Base-by-base conservation (phyloP, 768 basidiomycete genomes). In the Trametopsis cervina region DNA sequence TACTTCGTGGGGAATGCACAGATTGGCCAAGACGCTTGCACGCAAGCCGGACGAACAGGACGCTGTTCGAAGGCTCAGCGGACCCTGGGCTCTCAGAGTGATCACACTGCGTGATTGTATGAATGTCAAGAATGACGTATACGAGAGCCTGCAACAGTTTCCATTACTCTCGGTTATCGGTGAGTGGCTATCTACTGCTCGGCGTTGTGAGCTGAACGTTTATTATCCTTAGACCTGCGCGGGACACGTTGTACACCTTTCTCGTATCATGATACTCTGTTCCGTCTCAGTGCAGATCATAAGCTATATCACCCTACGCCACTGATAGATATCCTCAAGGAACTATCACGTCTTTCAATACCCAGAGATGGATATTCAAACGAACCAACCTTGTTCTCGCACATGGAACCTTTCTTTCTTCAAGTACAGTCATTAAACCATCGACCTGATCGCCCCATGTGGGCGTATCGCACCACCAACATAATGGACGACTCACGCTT, bases 161-260 rank as follows among this genome's bases (percentile, higher is more conserved):
- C 76, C 77, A 17, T 69, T 85, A 27, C 74, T 87, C 22, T 75
- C 74, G 22, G 75, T 76, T 17, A 53, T 87, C 54, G 85, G 83
- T 82, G 44, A 24, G 76, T 73, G 21, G n/a, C n/a, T n/a, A n/a
- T n/a, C n/a, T n/a, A n/a, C n/a, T n/a, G n/a, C n/a, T n/a, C n/a
- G n/a, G n/a, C n/a, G n/a, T n/a, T n/a, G n/a, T n/a, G n/a, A n/a
- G n/a, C n/a, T n/a, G n/a, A n/a, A n/a, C n/a, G n/a, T n/a, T n/a
- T n/a, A n/a, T n/a, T n/a, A n/a, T n/a, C n/a, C n/a, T n/a, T 43
- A 68, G 67, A 68, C 51, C 47, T 67, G 2, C 58, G 65, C 3
- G 65, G 60, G 0, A 67, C 65, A 10, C 26, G 42, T 1, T 61
- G 60, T 46, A 46, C 44, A 6, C 42, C 42, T 2, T 46, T 25